These are phyloP conservation scores for Fusarium pseudoanthophilum DNA, from an alignment of 2,329 filamentous ascomycete species.

Conservation along the genomic window DNA sequence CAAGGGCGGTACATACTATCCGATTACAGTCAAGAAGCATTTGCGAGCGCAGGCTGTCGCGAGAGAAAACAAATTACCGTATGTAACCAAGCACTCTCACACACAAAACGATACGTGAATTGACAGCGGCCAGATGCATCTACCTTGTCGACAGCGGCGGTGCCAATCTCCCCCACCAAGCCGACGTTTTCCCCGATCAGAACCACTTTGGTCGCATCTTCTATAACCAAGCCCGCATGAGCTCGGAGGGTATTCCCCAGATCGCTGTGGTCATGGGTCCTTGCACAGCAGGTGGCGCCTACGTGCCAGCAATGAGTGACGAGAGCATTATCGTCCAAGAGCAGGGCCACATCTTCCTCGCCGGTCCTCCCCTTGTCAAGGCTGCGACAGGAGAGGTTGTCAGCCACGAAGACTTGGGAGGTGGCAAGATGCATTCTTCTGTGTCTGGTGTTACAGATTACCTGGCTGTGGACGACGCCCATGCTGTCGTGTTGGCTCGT, in stretches of 20 bases:
- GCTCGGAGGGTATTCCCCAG: conserved; percentile 86
- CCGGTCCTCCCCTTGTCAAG: conserved; percentile 93
- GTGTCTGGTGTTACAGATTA: conserved; percentile 96
- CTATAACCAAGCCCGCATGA: conserved; percentile 97
- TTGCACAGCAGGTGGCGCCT: conserved; percentile 94
- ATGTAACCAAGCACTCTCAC: conserved; percentile 43
- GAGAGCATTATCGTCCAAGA: conserved; percentile 96
- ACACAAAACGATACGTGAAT: background rate
- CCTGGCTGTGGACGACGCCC: conserved; percentile 91
- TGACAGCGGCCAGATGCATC: conserved; percentile 71
- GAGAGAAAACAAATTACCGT: conserved; percentile 82
- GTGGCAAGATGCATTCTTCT: conserved; percentile 88
- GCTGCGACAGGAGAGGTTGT: conserved; percentile 95
- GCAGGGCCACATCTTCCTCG: conserved; percentile 97
- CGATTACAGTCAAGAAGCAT: conserved; percentile 98
- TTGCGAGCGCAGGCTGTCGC: conserved; percentile 91
- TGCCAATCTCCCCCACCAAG: conserved; percentile 93
- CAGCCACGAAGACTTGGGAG: conserved; percentile 88
- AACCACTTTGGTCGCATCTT: conserved; percentile 98
- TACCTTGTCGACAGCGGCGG: conserved; percentile 97
- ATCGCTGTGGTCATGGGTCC: conserved; percentile 97
- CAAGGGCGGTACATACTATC: conserved; percentile 97
- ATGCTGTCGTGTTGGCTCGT: conserved; percentile 86
- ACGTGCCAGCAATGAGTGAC: conserved; percentile 97
- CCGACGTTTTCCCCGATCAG: conserved; percentile 93